Percentiles rank a stretch among this genome's conserved stretches.
phyloP scores from a whole-genome alignment of 2,329 filamentous ascomycete species.

The Magnaporthiopsis poae region DNA sequence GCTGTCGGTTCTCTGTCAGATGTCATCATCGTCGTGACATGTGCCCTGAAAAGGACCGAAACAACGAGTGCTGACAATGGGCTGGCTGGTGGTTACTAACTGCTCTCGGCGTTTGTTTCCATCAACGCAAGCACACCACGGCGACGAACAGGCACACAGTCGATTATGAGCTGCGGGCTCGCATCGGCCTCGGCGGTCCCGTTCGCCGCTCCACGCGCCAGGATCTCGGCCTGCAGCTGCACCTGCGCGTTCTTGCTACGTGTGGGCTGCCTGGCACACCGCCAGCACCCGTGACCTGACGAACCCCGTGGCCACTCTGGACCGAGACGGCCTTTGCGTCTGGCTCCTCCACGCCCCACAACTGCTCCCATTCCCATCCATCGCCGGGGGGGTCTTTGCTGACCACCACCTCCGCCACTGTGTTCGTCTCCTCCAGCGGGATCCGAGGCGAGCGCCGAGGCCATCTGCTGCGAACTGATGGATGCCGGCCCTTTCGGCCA shows the following conservation, averaged over 20 bases:
- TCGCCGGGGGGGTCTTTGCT: not conserved
- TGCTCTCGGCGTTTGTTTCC: not conserved
- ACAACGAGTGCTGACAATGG: no score
- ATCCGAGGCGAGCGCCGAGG: no score
- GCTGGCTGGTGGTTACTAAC: no score
- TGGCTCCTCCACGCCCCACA: not conserved
- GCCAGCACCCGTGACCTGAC: conserved; percentile 12
- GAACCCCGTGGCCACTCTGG: conserved; percentile 16
- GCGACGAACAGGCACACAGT: not conserved
- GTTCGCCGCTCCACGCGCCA: not conserved
- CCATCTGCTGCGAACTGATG: no score
- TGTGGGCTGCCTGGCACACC: conserved; percentile 13
- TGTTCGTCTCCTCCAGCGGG: no score
- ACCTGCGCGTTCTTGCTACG: conserved; percentile 6
- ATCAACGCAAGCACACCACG: not conserved
- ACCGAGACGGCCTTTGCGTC: conserved; percentile 7
- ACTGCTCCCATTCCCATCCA: not conserved
- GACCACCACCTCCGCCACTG: not conserved
- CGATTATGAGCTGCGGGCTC: not conserved
- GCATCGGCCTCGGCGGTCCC: not conserved
- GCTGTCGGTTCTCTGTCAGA: no score
- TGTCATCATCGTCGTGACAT: not conserved
- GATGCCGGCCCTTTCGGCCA: no score
- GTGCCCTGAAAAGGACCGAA: not conserved
- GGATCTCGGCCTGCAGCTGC: not conserved